A percentile compares a stretch with the other conserved stretches of the same genome.
Conservation (phyloP, 139 green algal species). For the Bryopsis sp. region DNA sequence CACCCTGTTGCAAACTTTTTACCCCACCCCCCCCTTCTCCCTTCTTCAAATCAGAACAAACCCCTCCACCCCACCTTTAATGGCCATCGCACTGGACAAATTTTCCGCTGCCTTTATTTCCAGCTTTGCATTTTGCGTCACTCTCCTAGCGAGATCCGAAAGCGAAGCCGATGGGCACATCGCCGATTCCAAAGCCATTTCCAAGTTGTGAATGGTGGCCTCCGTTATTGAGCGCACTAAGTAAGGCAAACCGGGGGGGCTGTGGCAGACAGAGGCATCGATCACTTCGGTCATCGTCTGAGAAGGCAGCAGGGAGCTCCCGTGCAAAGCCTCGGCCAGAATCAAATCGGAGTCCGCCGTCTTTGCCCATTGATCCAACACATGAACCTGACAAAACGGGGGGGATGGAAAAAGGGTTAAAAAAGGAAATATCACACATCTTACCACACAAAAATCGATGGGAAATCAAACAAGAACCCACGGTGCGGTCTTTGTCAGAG, state of each 20-base stretch:
- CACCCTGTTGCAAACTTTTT: too few species aligned
- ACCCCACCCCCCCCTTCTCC: too few species aligned
- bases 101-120: conserved; percentile 2
- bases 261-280: conserved; percentile 11
- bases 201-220: conserved; percentile 1
- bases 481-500: too few species aligned
- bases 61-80: too few species aligned
- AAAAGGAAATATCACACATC: too few species aligned
- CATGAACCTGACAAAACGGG: conserved; percentile 38
- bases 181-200: neutral
- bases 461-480: too few species aligned
- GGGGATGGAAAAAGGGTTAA: too few species aligned
- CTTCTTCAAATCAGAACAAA: too few species aligned
- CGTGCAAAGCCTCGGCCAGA: conserved; percentile 54
- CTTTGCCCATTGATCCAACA: conserved; percentile 47
- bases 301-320: conserved; percentile 32
- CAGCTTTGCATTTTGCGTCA: conserved; percentile 12
- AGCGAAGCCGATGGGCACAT: neutral
- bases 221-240: neutral
- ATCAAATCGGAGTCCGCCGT: conserved; percentile 51
- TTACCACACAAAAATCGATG: too few species aligned
- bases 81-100: too few species aligned
- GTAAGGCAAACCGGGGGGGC: conserved; percentile 6
- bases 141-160: neutral
- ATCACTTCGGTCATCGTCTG: conserved; percentile 43